A percentile compares a stretch with the other conserved stretches of the same genome.
Conservation (phyloP, 2,329 filamentous ascomycete genomes). For the Venturia oleaginea region DNA sequence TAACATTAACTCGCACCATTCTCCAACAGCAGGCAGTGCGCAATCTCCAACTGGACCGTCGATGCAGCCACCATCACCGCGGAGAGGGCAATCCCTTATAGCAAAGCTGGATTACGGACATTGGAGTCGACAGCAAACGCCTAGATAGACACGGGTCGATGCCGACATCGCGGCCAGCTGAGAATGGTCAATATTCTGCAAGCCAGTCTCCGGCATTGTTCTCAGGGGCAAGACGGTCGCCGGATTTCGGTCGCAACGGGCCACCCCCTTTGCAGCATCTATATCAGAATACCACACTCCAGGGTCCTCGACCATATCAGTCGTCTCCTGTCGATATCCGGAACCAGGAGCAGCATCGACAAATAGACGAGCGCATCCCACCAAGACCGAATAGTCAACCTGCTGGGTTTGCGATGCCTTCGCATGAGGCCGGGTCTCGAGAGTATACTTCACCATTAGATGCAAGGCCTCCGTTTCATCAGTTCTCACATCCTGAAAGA, state of each 20-base stretch:
- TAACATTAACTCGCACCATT: constrained; percentile 21
- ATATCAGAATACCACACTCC: not conserved
- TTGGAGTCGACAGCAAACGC: constrained; percentile 29
- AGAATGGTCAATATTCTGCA: constrained; percentile 11
- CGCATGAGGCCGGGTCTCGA: constrained; percentile 15
- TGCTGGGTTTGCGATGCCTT: constrained; percentile 21
- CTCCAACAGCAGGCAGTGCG: constrained; percentile 22
- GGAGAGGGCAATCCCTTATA: constrained; percentile 25
- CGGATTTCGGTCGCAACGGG: constrained; percentile 8
- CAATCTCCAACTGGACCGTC: constrained; percentile 27
- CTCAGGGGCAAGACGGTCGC: constrained; percentile 6
- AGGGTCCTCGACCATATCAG: constrained; percentile 6
- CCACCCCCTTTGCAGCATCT: constrained; percentile 6
- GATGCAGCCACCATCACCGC: constrained; percentile 40
- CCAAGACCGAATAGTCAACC: constrained; percentile 34
- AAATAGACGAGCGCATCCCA: constrained; percentile 21
- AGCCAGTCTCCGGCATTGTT: constrained; percentile 6
- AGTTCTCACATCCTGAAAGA: not conserved
- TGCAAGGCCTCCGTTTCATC: constrained; percentile 3
- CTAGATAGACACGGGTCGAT: constrained; percentile 26
- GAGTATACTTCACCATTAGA: not conserved
- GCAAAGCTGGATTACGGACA: constrained; percentile 26
- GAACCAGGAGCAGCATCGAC: constrained; percentile 21
- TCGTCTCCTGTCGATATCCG: constrained; percentile 23
- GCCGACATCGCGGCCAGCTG: not conserved